Base-by-base conservation (phyloP, 163 green algal genomes). In the Chlorella variabilis region DNA sequence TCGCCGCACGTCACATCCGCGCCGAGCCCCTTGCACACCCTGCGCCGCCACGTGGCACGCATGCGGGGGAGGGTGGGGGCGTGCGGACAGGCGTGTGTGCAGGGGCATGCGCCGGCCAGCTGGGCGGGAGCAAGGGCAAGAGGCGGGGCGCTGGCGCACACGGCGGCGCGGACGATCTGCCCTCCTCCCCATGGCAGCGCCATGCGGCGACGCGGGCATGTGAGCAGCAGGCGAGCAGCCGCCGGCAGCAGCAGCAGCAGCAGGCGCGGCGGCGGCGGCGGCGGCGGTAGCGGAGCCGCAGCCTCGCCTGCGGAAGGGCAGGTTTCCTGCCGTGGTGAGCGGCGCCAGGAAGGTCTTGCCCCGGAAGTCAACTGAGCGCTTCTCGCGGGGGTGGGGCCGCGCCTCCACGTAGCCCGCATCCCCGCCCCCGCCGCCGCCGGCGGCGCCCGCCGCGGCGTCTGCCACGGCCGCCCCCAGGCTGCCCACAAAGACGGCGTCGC, bases 291-390 rank as follows among this genome's bases (percentile, higher is more conserved):
- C n/a, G n/a, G n/a, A n/a, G n/a, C n/a, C n/a, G n/a, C n/a, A n/a
- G n/a, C n/a, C n/a, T n/a, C 51, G 86, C 70, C 96, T 91, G 33
- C 85, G 77, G 88, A 98, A 99, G 25, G 97, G 97, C 63, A 99
- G 93, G 90, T 99, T 99, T 76, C 97, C 97, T 25, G 97, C 93
- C 3, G 97, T 99, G 21, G 97, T 99, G 13, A 99, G 89, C 6
- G 97, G 97, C 4, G 97, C 97, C 41, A 99, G 89, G 84, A 97
- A 98, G 21, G 93, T 88, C 89, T 98, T 98, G 18, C 90, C 93
- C 11, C 87, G 69, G 41, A 98, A 93, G 84, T 97, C 93, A 17
- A 98, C 42, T 0, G 13, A 34, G 49, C 82, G 84, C 85, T 90
- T 93, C 88, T 95, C 92, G 17, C 41, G 59, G 20, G 79, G 58